phyloP scores from a whole-genome alignment of 345 rosid species.

The Syzygium grande region DNA sequence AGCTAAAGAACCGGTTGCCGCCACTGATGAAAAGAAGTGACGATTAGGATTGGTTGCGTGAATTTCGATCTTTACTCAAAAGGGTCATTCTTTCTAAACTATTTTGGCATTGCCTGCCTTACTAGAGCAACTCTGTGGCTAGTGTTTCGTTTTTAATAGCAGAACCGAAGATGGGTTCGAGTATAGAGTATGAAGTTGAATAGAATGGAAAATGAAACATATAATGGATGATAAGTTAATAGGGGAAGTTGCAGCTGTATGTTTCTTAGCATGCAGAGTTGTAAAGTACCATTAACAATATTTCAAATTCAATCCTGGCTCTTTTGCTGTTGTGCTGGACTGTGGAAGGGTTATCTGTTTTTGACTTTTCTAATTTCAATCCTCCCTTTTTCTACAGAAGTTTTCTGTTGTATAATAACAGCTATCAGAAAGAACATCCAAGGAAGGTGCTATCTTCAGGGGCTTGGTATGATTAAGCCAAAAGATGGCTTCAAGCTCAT shows the following conservation, averaged over 20 bases:
- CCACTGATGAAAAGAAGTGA: constrained; percentile 22
- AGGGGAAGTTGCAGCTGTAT: neutral
- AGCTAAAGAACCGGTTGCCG: constrained; percentile 3
- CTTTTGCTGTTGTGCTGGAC: neutral
- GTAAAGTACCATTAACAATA: neutral
- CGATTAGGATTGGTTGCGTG: neutral
- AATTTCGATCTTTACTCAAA: neutral
- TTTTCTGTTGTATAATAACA: too few species aligned
- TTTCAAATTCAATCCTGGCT: neutral
- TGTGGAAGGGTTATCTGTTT: neutral
- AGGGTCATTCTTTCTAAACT: neutral
- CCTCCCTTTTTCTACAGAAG: neutral
- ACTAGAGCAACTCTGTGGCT: neutral
- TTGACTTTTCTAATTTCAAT: neutral
- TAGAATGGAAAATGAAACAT: neutral
- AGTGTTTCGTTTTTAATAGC: neutral
- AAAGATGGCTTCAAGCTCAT: neutral
- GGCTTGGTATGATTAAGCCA: neutral
- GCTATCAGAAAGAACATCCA: neutral
- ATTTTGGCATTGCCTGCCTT: neutral
- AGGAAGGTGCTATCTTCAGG: neutral
- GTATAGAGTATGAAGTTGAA: neutral
- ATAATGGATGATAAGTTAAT: neutral
- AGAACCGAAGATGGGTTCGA: neutral
- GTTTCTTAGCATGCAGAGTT: neutral